Base-by-base conservation (phyloP, 805 yeast genomes). In the Candida ascalaphidarum region DNA sequence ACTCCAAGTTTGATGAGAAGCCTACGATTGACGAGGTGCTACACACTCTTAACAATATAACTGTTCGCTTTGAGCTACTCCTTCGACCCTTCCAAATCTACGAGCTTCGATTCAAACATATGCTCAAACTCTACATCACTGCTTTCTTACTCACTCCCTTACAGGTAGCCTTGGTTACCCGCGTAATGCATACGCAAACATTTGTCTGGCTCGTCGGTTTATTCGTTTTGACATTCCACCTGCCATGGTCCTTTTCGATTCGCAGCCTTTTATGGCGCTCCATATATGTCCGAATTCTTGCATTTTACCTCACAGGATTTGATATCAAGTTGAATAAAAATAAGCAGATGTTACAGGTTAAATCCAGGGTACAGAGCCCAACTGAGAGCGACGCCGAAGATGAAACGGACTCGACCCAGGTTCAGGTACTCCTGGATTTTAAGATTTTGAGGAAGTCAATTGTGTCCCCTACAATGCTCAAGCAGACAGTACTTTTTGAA, bases 21-120 rank as follows among this genome's bases (percentile, higher is more conserved):
- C 76, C 77, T 9, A 71, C 77, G 1, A 46, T 71, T 18, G 75
- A 69, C 28, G 77, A 71, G 37, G 68, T 71, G 2, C 34, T 71
- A 20, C 63, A 61, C 35, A 60, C 71, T 0, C 41, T 69, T 30
- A 61, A 62, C 25, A 72, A 72, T 36, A 54, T 71, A 29, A 47
- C 65, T 3, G 43, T 57, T 1, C 52, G 77, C 21, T 52, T 52
- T 32, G 65, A 60, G 30, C 52, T 63, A 40, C 30, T 66, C 4
- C 38, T 64, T 14, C 44, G 58, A 11, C 74, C 74, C 0, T 50
- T 56, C 5, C 46, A 50, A 30, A 55, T 50, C 24, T 38, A 56
- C 20, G 44, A 44, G 12, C 37, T 61, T 20, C 36, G 34, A 21
- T 25, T 29, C 8, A 30, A 27, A n/a, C 62, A 62, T 33, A 44